phyloP scores from a whole-genome alignment of 768 basidiomycete species.

The Russula sp. region DNA sequence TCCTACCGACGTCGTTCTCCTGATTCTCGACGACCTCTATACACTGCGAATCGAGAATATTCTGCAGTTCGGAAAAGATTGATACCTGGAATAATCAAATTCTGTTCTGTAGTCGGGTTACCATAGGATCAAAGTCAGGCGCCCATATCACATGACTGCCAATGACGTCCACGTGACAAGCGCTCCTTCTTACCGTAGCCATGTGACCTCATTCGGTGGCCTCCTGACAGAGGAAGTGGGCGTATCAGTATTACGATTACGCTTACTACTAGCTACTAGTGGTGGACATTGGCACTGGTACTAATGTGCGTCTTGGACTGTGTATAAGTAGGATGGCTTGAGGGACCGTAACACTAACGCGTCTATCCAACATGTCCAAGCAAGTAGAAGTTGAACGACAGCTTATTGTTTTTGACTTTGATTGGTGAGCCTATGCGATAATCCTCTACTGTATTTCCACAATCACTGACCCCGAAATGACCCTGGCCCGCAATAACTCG shows the following conservation, averaged over 20 bases:
- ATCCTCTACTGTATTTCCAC: background rate
- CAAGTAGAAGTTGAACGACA: constrained; percentile 39
- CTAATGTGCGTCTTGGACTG: too few relatives aligned
- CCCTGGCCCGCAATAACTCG: too few relatives aligned
- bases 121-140: too few relatives aligned
- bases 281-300: too few relatives aligned
- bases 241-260: too few relatives aligned
- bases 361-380: constrained; percentile 22
- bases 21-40: constrained; percentile 97
- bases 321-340: too few relatives aligned
- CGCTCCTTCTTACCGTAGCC: too few relatives aligned
- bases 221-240: too few relatives aligned
- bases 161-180: background rate
- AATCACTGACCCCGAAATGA: background rate
- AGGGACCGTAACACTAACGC: too few relatives aligned
- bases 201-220: too few relatives aligned
- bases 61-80: constrained; percentile 90
- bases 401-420: constrained; percentile 93
- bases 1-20: constrained; percentile 90
- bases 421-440: constrained; percentile 55
- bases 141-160: background rate
- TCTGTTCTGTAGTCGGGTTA: constrained; percentile 45
- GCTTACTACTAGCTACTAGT: too few relatives aligned
- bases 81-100: constrained; percentile 75
- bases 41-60: constrained; percentile 86